Percentiles rank a stretch among this genome's conserved stretches.
phyloP scores from a whole-genome alignment of 192 early-diverging fungal genomes.

The Gonapodya sp. region DNA sequence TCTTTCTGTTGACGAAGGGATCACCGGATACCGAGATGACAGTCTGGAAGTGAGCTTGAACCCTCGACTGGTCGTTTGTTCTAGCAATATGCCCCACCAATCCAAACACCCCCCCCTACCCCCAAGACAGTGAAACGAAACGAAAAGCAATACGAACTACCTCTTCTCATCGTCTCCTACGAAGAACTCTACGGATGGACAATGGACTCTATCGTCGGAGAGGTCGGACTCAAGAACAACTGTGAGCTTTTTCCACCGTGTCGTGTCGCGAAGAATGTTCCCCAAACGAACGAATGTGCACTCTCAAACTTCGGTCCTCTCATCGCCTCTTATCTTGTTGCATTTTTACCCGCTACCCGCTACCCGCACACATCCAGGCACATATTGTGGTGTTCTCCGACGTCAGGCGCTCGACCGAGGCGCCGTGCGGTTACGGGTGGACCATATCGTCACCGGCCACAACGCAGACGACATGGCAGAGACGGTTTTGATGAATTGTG shows the following conservation, averaged over 20 bases:
- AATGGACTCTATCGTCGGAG: slow-evolving; percentile 94
- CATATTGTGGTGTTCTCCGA: slow-evolving; percentile 97
- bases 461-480: slow-evolving; percentile 99
- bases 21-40: slow-evolving; percentile 95
- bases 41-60: too few relatives aligned
- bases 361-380: slow-evolving; percentile 24
- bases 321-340: too few relatives aligned
- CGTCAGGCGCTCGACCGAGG: slow-evolving; percentile 95
- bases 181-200: slow-evolving; percentile 94
- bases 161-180: slow-evolving; percentile 89
- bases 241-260: slow-evolving; percentile 30
- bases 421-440: slow-evolving; percentile 74
- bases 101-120: background rate
- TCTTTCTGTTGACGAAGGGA: slow-evolving; percentile 96
- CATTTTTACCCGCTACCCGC: background rate
- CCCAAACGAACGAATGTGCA: too few relatives aligned
- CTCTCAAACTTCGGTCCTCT: too few relatives aligned
- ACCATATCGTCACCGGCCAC: slow-evolving; percentile 97
- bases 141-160: slow-evolving; percentile 84
- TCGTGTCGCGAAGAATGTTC: background rate
- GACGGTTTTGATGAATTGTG: slow-evolving; percentile 97
- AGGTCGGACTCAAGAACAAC: slow-evolving; percentile 94
- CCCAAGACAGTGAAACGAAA: slow-evolving; percentile 93
- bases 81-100: background rate
- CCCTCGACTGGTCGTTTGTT: slow-evolving; percentile 49